These are phyloP conservation scores for Argentina anserina DNA, from an alignment of 306 rosid genomes.

Conservation along the genomic window DNA sequence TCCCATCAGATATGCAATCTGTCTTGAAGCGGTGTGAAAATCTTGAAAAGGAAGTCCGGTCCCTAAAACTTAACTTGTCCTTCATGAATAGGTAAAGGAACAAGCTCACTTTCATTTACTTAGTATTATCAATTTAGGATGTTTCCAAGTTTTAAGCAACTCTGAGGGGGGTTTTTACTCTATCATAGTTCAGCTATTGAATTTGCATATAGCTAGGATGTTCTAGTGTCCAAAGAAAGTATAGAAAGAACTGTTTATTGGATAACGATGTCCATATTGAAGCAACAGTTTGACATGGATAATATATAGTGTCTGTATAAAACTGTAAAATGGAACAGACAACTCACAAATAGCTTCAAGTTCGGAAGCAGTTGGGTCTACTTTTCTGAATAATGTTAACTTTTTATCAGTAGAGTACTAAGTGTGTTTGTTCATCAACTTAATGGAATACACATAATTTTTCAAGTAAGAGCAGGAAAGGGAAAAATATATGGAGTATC, in stretches of 20 bases:
- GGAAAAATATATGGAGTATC: neutral
- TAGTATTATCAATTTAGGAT: neutral
- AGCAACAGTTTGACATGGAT: neutral
- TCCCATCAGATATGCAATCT: constrained; percentile 86
- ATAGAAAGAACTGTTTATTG: neutral
- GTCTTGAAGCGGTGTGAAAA: constrained; percentile 78
- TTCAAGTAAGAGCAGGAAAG: neutral
- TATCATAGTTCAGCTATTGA: neutral
- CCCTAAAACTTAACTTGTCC: constrained; percentile 80
- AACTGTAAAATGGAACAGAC: neutral
- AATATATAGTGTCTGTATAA: neutral
- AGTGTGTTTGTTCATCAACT: neutral
- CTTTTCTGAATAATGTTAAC: neutral
- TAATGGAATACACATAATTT: too few species aligned
- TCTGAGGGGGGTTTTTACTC: neutral
- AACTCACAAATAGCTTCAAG: neutral
- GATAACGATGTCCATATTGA: neutral
- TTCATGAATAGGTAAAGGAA: constrained; percentile 84
- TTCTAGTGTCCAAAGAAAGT: neutral
- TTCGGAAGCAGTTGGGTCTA: too few species aligned
- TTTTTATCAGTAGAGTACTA: too few species aligned
- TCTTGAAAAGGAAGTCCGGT: constrained; percentile 95
- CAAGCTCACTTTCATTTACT: constrained; percentile 1
- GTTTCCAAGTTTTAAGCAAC: neutral
- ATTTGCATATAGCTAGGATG: neutral